Base-by-base conservation (phyloP, 2,329 filamentous ascomycete genomes). In the Orbilia oligospora region DNA sequence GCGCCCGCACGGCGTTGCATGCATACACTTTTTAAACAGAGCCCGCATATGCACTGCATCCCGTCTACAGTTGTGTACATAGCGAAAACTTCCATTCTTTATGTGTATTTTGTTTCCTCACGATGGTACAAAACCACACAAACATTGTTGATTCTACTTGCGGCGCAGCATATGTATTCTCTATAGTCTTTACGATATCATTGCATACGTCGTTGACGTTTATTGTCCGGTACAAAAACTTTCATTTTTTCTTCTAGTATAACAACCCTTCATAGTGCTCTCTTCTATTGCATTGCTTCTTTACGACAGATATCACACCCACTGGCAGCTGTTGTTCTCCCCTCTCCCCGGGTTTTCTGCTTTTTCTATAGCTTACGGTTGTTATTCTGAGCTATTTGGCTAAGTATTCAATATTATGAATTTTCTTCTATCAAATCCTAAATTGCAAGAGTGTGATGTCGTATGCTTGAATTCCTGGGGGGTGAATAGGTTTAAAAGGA, bases 31-130 rank as follows among this genome's bases (percentile, higher is more conserved):
- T 48, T 36, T 30, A 24, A 44, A 66, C 48, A 20, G 30, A 33
- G 27, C 16, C 65, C 36, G 70, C 63, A 51, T 76, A 53, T 68
- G 72, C 72, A 76, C 51, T 22, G 33, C 36, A 51, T 69, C 27
- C 71, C 61, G 65, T 49, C 61, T 46, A 51, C 55, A 63, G 61
- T 49, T 61, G 51, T 76, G 64, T 76, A 76, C 55, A 76, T 76
- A 76, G 71, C 65, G 65, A 70, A 76, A 65, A 56, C 51, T 66
- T 55, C 68, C 55, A 49, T 69, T 76, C 71, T 48, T 69, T 68
- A 61, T 48, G 51, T 71, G 67, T 64, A 48, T 53, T 72, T 72
- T 61, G 56, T 61, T 27, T 61, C 22, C 44, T 61, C 36, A 27
- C 20, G 18, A 41, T 61, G 33, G 20, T 61, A 44, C 56, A 61